Percentiles rank a stretch among this genome's conserved stretches.
Evolutionary conservation across 768 basidiomycete species (phyloP).

Genomic region (Trametes coccinea): DNA sequence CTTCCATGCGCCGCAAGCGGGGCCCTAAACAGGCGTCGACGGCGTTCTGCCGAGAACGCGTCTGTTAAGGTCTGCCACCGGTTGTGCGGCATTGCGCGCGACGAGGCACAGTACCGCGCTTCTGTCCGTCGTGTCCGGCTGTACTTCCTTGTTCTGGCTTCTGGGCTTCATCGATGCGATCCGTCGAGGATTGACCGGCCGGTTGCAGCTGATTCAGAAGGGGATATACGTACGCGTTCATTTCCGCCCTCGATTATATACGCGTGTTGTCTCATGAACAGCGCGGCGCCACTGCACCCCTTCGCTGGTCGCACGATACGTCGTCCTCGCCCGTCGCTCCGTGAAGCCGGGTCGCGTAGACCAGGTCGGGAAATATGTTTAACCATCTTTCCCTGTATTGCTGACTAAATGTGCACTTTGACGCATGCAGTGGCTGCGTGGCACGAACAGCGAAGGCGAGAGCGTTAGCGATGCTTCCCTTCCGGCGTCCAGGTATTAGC

Average conservation of each 20-base stretch:
- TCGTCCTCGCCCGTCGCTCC: not conserved
- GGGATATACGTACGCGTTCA: not conserved
- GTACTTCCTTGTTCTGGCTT: not conserved
- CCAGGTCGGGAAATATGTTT: not conserved
- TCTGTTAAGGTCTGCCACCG: not conserved
- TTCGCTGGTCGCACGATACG: not conserved
- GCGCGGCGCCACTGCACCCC: not conserved
- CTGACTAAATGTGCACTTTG: too few species aligned
- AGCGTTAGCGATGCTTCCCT: too few species aligned
- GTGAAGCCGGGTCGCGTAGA: not conserved
- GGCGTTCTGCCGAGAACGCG: conserved; percentile 2
- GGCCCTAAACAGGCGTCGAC: not conserved
- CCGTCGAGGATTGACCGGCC: conserved; percentile 6
- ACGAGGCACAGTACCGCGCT: not conserved
- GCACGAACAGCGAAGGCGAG: too few species aligned
- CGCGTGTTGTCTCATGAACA: not conserved
- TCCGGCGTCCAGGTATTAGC: too few species aligned
- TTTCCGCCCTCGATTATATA: conserved; percentile 1
- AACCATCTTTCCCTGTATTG: not conserved
- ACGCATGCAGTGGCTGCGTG: too few species aligned
- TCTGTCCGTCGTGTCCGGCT: not conserved
- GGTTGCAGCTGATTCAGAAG: not conserved
- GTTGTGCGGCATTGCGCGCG: not conserved
- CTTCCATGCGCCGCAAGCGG: not conserved
- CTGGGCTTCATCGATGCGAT: not conserved